Conservation (phyloP, 345 rosid species). For the Moringa oleifera region DNA sequence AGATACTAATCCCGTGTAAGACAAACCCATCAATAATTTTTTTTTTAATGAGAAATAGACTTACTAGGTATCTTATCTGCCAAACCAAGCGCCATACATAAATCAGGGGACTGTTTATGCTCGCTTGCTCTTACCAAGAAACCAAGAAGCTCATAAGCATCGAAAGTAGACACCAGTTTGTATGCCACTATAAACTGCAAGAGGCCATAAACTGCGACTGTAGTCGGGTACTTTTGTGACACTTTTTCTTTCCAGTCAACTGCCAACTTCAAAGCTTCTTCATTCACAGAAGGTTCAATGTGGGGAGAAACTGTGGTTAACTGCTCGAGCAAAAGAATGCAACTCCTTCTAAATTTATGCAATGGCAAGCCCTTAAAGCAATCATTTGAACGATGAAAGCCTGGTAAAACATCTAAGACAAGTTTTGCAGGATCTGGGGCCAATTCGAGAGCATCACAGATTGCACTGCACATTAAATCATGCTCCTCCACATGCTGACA, state of each 20-base stretch:
- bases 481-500: slow-evolving; percentile 17
- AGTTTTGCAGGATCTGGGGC: slow-evolving; percentile 31
- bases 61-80: slow-evolving; percentile 13
- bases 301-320: neutral
- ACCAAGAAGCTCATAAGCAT: slow-evolving; percentile 22
- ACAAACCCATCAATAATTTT: too few relatives aligned
- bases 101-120: neutral
- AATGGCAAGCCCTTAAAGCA: neutral
- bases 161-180: slow-evolving; percentile 24
- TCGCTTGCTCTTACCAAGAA: slow-evolving; percentile 13
- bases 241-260: slow-evolving; percentile 30
- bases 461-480: slow-evolving; percentile 9
- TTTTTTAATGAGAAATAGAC: neutral
- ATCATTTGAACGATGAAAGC: neutral
- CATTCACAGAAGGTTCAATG: neutral
- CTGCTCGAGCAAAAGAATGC: slow-evolving; percentile 1
- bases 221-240: neutral
- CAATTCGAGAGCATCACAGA: slow-evolving; percentile 12
- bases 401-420: slow-evolving; percentile 25
- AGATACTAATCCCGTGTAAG: too few relatives aligned
- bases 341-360: neutral
- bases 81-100: slow-evolving; percentile 17
- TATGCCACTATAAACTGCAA: slow-evolving; percentile 26
- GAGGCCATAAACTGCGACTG: slow-evolving; percentile 15
- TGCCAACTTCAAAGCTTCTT: slow-evolving; percentile 26